These are phyloP conservation scores for Penicillium lagena DNA, from an alignment of 495 filamentous ascomycete genomes.

Conservation along the genomic window DNA sequence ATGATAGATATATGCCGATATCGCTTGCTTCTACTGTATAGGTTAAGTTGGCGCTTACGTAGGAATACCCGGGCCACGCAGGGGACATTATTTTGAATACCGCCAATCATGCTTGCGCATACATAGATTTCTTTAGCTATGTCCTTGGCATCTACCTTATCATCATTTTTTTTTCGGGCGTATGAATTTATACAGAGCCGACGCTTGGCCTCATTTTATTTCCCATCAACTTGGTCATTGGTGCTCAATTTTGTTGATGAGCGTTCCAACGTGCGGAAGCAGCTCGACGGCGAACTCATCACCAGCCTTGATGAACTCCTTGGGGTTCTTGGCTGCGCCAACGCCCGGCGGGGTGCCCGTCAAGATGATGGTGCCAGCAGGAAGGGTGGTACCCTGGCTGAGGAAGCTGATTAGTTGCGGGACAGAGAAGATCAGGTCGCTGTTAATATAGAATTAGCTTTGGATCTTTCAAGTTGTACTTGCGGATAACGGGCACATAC, in stretches of 20 bases:
- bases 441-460: constrained; percentile 4
- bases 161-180: no score
- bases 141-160: no score
- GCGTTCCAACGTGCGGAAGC: constrained; percentile 33
- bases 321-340: constrained; percentile 47
- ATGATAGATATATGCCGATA: no score
- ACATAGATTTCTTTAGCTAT: no score
- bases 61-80: no score
- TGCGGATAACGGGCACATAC: constrained; percentile 19
- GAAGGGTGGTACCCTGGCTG: constrained; percentile 68
- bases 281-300: constrained; percentile 57
- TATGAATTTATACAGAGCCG: no score
- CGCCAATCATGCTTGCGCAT: no score
- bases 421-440: constrained; percentile 75
- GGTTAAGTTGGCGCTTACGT: no score
- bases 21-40: no score
- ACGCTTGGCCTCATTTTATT: neutral
- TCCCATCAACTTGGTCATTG: constrained; percentile 5
- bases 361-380: constrained; percentile 76
- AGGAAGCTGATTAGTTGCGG: constrained; percentile 68
- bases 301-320: constrained; percentile 49
- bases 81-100: no score
- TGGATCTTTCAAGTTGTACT: neutral
- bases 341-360: constrained; percentile 66
- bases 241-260: constrained; percentile 34